These are phyloP conservation scores for Tetrahymena elliotti DNA, from an alignment of 73 alveolate genomes.

Conservation along the genomic window DNA sequence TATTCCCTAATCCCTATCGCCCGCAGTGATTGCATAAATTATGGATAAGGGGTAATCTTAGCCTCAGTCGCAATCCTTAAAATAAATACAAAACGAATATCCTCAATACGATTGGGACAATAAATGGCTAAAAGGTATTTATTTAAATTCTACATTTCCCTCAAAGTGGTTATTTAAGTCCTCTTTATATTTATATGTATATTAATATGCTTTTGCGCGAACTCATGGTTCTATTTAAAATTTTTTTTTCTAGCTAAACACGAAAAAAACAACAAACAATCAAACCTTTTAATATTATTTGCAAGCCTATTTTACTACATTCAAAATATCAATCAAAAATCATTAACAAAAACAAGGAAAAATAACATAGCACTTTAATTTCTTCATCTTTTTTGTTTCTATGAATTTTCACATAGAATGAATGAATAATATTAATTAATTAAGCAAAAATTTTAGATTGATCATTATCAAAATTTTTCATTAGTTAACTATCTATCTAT, in stretches of 20 bases:
- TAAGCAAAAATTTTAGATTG: neutral
- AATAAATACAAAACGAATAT: neutral
- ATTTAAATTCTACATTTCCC: neutral
- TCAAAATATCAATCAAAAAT: neutral
- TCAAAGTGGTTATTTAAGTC: neutral
- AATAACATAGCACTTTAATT: neutral
- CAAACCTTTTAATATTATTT: neutral
- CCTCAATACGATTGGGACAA: neutral
- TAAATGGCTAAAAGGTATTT: neutral
- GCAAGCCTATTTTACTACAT: neutral
- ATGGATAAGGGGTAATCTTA: neutral
- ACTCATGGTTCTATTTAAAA: neutral
- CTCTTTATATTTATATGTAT: no score
- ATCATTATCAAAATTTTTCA: neutral
- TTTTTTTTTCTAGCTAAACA: neutral
- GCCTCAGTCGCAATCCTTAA: neutral
- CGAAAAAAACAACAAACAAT: neutral
- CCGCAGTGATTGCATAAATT: neutral
- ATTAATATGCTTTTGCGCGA: neutral
- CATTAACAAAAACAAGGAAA: neutral
- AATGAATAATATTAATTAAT: neutral
- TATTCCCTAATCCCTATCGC: neutral
- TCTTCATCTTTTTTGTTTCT: neutral
- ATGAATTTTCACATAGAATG: neutral
- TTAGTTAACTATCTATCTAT: neutral